Base-by-base conservation (phyloP, 495 filamentous ascomycete genomes). In the Penicillium nucicola region DNA sequence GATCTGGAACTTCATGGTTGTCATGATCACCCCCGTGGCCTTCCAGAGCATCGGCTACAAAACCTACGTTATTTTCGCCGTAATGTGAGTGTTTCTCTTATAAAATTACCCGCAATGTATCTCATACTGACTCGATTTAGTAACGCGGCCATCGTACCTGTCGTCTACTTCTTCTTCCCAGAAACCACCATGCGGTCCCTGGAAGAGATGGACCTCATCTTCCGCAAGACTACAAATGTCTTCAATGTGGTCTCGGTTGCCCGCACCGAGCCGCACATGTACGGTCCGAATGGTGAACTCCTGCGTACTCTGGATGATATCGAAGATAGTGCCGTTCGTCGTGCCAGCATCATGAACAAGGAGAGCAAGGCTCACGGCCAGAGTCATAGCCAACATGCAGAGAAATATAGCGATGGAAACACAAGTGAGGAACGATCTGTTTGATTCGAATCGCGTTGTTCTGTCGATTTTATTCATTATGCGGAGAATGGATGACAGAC, bases 191-290 rank as follows among this genome's bases (percentile, higher is more conserved):
- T 79, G 60, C 83, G 86, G 13, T 85, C 81, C 3, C 72, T 90
- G 30, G 87, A 90, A 62, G 86, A 90, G 61, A 85, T 90, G 79
- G 86, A 90, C 66, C 70, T 69, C 52, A 87, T 90, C 54, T 90
- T 90, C 79, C 78, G 75, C 62, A 88, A 86, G 64, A 75, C 72
- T 41, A 73, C 69, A 46, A 68, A 52, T 28, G 42, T 71, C 14
- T 83, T 88, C 55, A 67, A 72, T 10, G 78, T 88, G 19, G 86
- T 90, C 3, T 57, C 68, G 35, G 68, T 81, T 19, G 86, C 87
- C 7, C 54, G 66, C 10, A 67, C 77, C 1, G 79, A 86, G 64
- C 86, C 87, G 7, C 75, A 76, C 20, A 79, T 87, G 51, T 90
- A 88, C 63, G 86, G 84, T 47, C 82, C 82, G 70, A 78, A 85